Conservation (phyloP, 2,329 filamentous ascomycete species). For the Colletotrichum lentis region DNA sequence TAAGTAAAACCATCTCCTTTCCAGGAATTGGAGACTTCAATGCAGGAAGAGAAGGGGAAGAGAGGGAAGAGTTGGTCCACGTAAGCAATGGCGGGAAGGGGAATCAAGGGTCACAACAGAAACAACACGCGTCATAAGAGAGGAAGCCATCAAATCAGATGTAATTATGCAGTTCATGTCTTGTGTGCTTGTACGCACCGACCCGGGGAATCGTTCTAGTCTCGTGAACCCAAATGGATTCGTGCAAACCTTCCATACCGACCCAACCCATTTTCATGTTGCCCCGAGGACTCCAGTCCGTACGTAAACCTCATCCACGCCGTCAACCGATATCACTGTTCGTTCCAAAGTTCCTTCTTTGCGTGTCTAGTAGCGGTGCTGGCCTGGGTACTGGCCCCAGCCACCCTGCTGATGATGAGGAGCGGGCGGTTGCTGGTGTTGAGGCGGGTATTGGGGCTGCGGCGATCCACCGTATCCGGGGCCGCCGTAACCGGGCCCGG, state of each 20-base stretch:
- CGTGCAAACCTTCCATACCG: background rate
- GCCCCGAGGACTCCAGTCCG: constrained; percentile 1
- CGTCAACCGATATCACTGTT: background rate
- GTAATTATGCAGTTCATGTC: constrained; percentile 18
- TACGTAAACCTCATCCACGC: background rate
- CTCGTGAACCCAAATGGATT: constrained; percentile 1
- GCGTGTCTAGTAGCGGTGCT: constrained; percentile 43
- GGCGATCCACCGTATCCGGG: constrained; percentile 40
- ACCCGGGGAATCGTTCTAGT: constrained; percentile 2
- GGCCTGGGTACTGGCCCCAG: constrained; percentile 52
- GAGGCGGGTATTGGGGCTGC: constrained; percentile 34
- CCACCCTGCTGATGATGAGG: constrained; percentile 40
- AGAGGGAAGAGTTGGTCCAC: background rate
- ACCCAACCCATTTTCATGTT: constrained; percentile 8
- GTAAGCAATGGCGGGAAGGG: background rate
- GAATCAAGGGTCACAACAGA: background rate
- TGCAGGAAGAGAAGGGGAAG: background rate
- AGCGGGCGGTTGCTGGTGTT: constrained; percentile 31
- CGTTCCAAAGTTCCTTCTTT: background rate
- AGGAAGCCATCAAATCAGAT: background rate
- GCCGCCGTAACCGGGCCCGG: constrained; percentile 37
- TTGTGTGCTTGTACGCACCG: background rate
- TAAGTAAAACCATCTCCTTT: background rate
- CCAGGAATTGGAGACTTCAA: background rate
- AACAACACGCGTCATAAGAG: background rate